Conservation (phyloP, 129 eudicot species). For the Artemisia tridentata region DNA sequence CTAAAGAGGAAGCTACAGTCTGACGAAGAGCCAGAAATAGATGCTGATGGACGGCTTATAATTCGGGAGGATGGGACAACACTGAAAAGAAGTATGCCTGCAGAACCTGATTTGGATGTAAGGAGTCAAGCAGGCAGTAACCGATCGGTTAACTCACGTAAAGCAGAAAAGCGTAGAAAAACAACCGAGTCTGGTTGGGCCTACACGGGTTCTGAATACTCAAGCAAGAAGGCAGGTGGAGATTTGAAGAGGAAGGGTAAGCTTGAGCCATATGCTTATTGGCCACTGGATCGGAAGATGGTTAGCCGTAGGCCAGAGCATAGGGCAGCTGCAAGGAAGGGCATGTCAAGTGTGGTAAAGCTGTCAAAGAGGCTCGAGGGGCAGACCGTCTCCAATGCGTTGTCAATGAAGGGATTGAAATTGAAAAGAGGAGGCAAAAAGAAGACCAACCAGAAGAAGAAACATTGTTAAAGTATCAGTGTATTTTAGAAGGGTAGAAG, state of each 20-base stretch:
- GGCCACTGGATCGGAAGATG: slow-evolving; percentile 99
- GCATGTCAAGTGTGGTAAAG: slow-evolving; percentile 88
- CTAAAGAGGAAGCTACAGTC: slow-evolving; percentile 56
- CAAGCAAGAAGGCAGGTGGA: slow-evolving; percentile 95
- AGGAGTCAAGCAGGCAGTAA: slow-evolving; percentile 50
- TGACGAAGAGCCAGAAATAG: slow-evolving; percentile 75
- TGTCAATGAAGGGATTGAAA: slow-evolving; percentile 47
- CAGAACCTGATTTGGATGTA: slow-evolving; percentile 47
- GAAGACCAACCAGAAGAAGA: slow-evolving; percentile 35
- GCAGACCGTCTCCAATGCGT: slow-evolving; percentile 62
- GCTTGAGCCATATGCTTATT: slow-evolving; percentile 95
- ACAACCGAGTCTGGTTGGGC: slow-evolving; percentile 71
- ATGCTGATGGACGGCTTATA: slow-evolving; percentile 72
- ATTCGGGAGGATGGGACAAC: slow-evolving; percentile 56
- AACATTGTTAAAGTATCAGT: neutral
- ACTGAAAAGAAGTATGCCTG: slow-evolving; percentile 31
- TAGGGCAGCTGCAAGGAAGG: slow-evolving; percentile 87
- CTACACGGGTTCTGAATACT: slow-evolving; percentile 80
- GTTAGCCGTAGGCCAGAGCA: slow-evolving; percentile 94
- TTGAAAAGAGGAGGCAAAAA: slow-evolving; percentile 43
- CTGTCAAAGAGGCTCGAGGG: slow-evolving; percentile 78
- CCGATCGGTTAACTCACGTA: slow-evolving; percentile 38
- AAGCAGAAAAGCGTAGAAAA: slow-evolving; percentile 60
- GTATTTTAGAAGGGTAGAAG: neutral
- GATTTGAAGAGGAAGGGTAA: slow-evolving; percentile 91